Base-by-base conservation (phyloP, 1,284 basidiomycete species). In the Apiotrichum laibachii region DNA sequence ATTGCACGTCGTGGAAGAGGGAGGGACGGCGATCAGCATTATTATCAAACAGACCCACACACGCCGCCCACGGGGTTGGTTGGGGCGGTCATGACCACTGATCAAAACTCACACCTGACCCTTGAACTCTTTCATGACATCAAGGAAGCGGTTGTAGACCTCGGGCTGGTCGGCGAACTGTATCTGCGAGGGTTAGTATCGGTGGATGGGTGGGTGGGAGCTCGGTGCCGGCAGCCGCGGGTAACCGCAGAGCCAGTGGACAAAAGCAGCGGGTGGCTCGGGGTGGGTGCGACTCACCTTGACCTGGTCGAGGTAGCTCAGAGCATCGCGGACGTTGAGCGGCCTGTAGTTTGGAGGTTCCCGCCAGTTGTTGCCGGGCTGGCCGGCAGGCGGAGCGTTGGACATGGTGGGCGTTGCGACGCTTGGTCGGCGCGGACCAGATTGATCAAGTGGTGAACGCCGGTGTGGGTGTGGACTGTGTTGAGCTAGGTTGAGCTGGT, bases 41-140 rank as follows among this genome's bases (percentile, higher is more conserved):
- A 44, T 10, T 21, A 19, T n/a, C 6, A 21, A 8, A 44, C n/a
- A 44, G 12, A 18, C n/a, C 5, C 19, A 44, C 19, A 9, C 10
- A 18, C 18, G n/a, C n/a, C 26, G 26, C 26, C 26, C 26, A 31
- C 26, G 26, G 26, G 35, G 13, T 37, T 18, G 21, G 26, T 31
- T 31, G 7, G 26, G 26, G 26, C 26, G 26, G 26, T 31, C 26
- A 31, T 31, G 26, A 31, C 26, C 26, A 31, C 26, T 31, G 33
- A 26, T 34, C 46, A 56, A 56, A n/a, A 84, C 90, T 81, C 77
- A 96, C 92, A 85, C 83, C 79, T 94, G 89, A 68, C 89, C 89
- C 81, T 97, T 96, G 79, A 96, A 96, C 76, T 99, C 95, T 81
- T 98, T 99, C 95, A 98, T 98, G 72, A 98, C 96, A 77, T 98